Evolutionary conservation across 169 alveolate species (phyloP).

Genomic region (Cryptosporidium bovis): DNA sequence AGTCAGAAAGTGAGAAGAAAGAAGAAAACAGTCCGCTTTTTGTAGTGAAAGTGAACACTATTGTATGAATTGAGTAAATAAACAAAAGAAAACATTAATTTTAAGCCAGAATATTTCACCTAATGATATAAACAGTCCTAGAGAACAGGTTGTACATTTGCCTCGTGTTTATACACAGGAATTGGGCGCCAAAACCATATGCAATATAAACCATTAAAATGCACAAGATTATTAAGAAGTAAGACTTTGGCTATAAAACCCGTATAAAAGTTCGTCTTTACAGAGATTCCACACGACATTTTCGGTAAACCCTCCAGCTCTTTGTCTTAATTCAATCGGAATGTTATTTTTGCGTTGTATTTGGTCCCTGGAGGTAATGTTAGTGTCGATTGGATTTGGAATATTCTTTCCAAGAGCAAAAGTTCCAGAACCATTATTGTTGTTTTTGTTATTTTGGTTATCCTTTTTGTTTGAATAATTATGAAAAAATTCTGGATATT

Average conservation of each 20-base stretch:
- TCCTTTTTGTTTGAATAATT: neutral
- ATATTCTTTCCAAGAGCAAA: conserved; percentile 30
- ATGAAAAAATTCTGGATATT: conserved; percentile 66
- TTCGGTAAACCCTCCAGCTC: conserved; percentile 71
- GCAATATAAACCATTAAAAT: too few relatives aligned
- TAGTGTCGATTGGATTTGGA: conserved; percentile 67
- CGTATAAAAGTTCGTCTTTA: conserved; percentile 46
- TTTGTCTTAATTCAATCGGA: conserved; percentile 22
- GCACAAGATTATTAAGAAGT: too few relatives aligned
- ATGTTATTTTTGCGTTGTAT: neutral
- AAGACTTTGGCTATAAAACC: conserved; percentile 5
- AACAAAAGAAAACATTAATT: too few relatives aligned
- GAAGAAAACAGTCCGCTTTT: too few relatives aligned
- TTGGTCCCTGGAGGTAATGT: conserved; percentile 39
- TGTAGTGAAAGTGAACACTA: too few relatives aligned
- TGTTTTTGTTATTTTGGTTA: neutral
- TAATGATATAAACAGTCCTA: too few relatives aligned
- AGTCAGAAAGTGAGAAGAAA: too few relatives aligned
- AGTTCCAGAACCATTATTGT: neutral
- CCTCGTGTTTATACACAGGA: too few relatives aligned
- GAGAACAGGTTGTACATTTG: too few relatives aligned
- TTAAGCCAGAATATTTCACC: too few relatives aligned
- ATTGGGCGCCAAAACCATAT: too few relatives aligned
- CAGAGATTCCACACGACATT: conserved; percentile 51
- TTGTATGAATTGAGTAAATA: too few relatives aligned